phyloP scores from a whole-genome alignment of 2,329 filamentous ascomycete genomes.

The Penicillium sumatraense region DNA sequence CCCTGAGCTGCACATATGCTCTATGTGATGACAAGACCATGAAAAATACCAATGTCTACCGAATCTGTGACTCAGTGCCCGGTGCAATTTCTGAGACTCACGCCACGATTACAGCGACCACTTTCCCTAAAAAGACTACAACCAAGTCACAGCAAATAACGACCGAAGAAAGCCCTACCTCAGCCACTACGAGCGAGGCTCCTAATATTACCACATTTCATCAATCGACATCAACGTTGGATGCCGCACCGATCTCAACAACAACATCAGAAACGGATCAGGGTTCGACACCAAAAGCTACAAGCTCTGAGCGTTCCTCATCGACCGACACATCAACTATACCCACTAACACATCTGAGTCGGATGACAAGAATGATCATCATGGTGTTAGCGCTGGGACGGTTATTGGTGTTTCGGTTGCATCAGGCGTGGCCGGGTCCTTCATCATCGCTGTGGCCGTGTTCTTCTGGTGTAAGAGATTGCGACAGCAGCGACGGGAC shows the following conservation, averaged over 20 bases:
- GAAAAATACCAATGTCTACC: constrained; percentile 51
- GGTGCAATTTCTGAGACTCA: constrained; percentile 41
- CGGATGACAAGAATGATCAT: constrained; percentile 6
- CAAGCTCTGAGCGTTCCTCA: constrained; percentile 10
- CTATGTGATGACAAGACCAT: constrained; percentile 57
- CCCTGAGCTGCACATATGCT: constrained; percentile 68
- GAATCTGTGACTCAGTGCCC: constrained; percentile 59
- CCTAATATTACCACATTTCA: constrained; percentile 20
- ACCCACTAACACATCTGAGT: constrained; percentile 7
- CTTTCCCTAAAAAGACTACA: constrained; percentile 23
- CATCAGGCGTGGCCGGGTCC: constrained; percentile 39
- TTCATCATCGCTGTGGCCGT: constrained; percentile 39
- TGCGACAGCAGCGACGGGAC: constrained; percentile 29
- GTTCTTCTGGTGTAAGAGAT: constrained; percentile 36
- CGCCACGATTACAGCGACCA: constrained; percentile 42
- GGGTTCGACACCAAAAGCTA: not conserved
- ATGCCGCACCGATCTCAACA: not conserved
- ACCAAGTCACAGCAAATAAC: constrained; percentile 8
- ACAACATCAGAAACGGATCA: not conserved
- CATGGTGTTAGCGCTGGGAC: constrained; percentile 31
- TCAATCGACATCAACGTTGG: constrained; percentile 12
- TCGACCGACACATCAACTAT: not conserved
- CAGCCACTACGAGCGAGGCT: constrained; percentile 18
- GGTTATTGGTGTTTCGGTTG: constrained; percentile 43
- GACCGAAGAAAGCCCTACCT: constrained; percentile 1